Conservation (phyloP, 768 basidiomycete genomes). For the Suillus luteus region DNA sequence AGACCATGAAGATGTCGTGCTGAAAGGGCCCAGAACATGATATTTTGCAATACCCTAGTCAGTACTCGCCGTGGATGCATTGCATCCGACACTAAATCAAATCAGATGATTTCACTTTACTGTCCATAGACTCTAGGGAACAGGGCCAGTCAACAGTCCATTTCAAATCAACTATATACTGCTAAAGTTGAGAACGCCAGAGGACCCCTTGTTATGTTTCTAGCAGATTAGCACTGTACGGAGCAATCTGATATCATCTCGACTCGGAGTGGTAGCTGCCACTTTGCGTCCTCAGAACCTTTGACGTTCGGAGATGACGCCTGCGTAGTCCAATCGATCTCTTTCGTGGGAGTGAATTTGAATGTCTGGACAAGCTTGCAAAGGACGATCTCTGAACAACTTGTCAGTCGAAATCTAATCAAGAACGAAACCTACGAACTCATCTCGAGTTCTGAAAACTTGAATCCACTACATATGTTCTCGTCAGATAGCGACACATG, state of each 20-base stretch:
- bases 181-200: neutral
- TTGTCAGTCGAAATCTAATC: neutral
- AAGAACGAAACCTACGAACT: conserved; percentile 34
- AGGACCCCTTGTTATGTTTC: no score
- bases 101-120: neutral
- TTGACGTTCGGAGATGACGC: conserved; percentile 15
- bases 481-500: conserved; percentile 36
- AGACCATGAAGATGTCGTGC: neutral
- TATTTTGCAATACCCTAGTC: neutral
- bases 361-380: conserved; percentile 8
- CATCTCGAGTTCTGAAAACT: conserved; percentile 52
- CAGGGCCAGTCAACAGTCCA: neutral
- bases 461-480: conserved; percentile 35
- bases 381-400: conserved; percentile 11
- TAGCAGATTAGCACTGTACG: neutral
- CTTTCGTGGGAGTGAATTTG: conserved; percentile 14
- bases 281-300: conserved; percentile 3
- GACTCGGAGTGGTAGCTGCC: conserved; percentile 11
- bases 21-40: neutral
- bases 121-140: neutral
- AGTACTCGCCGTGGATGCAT: neutral
- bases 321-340: conserved; percentile 14
- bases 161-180: neutral
- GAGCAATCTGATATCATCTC: conserved; percentile 4
- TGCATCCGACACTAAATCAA: neutral